A percentile compares a stretch with the other conserved stretches of the same genome.
Evolutionary conservation across 1,284 basidiomycete genomes (phyloP).

Genomic region (Neolentinus lepideus): DNA sequence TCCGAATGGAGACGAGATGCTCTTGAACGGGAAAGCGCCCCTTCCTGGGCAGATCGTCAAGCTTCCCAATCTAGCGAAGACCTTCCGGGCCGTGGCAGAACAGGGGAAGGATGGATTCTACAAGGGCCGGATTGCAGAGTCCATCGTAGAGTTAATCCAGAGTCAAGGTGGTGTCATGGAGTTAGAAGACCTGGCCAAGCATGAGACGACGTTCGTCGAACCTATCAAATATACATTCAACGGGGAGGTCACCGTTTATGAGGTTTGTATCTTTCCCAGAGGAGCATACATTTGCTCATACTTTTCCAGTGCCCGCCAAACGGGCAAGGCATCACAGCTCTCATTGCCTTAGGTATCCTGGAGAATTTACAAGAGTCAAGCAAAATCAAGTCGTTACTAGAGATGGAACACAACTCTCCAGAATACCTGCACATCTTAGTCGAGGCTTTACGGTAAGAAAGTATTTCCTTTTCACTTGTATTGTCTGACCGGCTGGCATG

Average conservation of each 20-base stretch:
- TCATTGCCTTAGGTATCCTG: constrained; percentile 88
- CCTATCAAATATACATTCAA: constrained; percentile 90
- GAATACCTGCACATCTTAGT: constrained; percentile 88
- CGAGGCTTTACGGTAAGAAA: constrained; percentile 66
- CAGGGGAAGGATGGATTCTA: constrained; percentile 91
- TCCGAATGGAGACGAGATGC: constrained; percentile 78
- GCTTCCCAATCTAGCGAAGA: constrained; percentile 76
- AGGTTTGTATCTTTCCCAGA: constrained; percentile 36
- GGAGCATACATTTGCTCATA: not conserved
- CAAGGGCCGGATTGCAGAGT: constrained; percentile 82
- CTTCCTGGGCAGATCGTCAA: constrained; percentile 72
- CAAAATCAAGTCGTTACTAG: constrained; percentile 59
- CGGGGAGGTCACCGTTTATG: constrained; percentile 76
- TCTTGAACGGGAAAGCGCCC: constrained; percentile 76
- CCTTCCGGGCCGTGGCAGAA: constrained; percentile 75
- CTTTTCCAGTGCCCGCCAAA: constrained; percentile 4
- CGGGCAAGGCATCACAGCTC: constrained; percentile 69
- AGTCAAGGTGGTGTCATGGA: constrained; percentile 88
- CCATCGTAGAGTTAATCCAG: constrained; percentile 81
- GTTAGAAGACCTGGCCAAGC: constrained; percentile 79
- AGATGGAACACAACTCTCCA: constrained; percentile 83
- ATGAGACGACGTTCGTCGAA: constrained; percentile 74
- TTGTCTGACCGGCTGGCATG: not conserved
- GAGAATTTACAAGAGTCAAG: constrained; percentile 79
- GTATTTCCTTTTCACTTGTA: not conserved